These are phyloP conservation scores for Sedum album DNA, from an alignment of 164 flowering plant genomes.

Conservation along the genomic window DNA sequence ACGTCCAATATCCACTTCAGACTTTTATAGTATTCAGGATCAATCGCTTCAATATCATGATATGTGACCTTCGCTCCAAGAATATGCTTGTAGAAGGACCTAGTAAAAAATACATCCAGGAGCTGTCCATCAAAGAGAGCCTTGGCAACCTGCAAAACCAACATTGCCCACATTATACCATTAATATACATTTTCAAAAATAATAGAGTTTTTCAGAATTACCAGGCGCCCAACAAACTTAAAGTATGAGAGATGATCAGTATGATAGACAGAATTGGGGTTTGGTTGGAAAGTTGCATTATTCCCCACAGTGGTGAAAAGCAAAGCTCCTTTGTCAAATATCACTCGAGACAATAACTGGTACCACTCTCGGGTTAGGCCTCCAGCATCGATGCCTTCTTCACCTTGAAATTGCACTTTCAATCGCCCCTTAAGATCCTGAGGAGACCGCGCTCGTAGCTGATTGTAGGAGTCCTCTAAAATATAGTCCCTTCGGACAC, in stretches of 20 bases:
- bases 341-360: constrained; percentile 83
- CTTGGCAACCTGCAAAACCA: constrained; percentile 74
- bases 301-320: constrained; percentile 92
- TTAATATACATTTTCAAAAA: not conserved
- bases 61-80: constrained; percentile 95
- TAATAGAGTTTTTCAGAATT: constrained; percentile 4
- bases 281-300: constrained; percentile 91
- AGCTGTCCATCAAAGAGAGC: constrained; percentile 95
- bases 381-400: constrained; percentile 99
- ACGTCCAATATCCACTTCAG: constrained; percentile 98
- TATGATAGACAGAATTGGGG: constrained; percentile 92
- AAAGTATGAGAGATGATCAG: constrained; percentile 95
- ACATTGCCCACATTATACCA: not conserved
- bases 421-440: constrained; percentile 79
- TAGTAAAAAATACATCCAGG: constrained; percentile 87
- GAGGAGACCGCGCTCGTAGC: constrained; percentile 75
- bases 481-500: constrained; percentile 86
- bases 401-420: constrained; percentile 98
- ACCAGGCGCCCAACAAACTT: constrained; percentile 97
- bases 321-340: constrained; percentile 92
- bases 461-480: constrained; percentile 94
- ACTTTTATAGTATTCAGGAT: constrained; percentile 93
- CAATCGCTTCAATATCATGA: constrained; percentile 96
- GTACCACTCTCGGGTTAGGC: constrained; percentile 96
- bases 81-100: constrained; percentile 96